A percentile compares a stretch with the other conserved stretches of the same genome.
These are phyloP conservation scores for Geranomyces michiganensis DNA, from an alignment of 192 early-diverging fungal genomes.

Conservation along the genomic window DNA sequence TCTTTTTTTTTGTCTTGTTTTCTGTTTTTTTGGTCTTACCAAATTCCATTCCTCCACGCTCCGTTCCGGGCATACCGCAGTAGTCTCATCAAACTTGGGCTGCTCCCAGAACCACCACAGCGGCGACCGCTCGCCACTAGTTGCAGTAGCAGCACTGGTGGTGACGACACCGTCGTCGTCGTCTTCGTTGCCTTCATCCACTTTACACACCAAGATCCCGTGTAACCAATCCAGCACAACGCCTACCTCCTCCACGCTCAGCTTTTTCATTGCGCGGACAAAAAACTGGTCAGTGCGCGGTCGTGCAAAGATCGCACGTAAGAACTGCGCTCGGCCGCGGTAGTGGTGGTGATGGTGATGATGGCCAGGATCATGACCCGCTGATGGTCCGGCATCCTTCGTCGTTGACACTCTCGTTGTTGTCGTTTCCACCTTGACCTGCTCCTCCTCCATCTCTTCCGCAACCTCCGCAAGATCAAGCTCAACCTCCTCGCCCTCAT, in stretches of 20 bases:
- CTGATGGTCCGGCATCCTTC: no score
- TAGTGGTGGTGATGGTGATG: background rate
- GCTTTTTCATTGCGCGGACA: constrained; percentile 3
- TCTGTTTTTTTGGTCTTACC: constrained; percentile 4
- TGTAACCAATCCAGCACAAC: constrained; percentile 15
- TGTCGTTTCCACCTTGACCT: background rate
- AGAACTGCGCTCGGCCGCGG: constrained; percentile 15
- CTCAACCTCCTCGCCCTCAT: background rate
- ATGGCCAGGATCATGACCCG: background rate
- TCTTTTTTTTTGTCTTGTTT: no score
- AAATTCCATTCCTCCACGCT: constrained; percentile 15
- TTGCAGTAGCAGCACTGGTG: background rate
- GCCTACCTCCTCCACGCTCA: constrained; percentile 8
- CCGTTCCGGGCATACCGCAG: background rate
- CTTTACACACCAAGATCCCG: background rate
- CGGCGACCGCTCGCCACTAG: background rate
- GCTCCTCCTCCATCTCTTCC: background rate
- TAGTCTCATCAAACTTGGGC: background rate
- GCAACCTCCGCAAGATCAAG: constrained; percentile 1
- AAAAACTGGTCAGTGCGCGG: constrained; percentile 22
- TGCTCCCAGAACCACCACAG: constrained; percentile 24
- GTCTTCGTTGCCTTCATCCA: background rate
- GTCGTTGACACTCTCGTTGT: no score
- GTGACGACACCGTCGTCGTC: background rate
- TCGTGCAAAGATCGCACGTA: constrained; percentile 17